Evolutionary conservation across 768 basidiomycete genomes (phyloP).

Genomic region (Harrya chromipes): DNA sequence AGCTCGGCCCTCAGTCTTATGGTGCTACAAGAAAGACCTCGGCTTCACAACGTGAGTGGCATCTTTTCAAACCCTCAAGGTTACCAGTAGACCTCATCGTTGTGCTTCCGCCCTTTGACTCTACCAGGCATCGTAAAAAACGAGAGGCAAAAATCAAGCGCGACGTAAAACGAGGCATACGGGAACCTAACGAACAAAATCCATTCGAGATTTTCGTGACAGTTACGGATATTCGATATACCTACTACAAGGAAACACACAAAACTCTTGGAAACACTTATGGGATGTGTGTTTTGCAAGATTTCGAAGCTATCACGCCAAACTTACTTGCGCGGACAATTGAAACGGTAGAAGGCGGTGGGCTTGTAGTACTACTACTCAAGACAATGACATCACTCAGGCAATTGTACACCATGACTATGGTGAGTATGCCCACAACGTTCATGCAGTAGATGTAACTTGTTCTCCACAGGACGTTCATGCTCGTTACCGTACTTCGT

Average conservation of each 20-base stretch:
- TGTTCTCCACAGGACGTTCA: constrained; percentile 77
- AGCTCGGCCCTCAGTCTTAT: constrained; percentile 86
- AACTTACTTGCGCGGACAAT: constrained; percentile 96
- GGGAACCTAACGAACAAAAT: constrained; percentile 93
- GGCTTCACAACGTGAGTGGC: constrained; percentile 83
- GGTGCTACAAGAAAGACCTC: constrained; percentile 99
- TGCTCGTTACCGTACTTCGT: constrained; percentile 87
- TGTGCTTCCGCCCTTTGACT: neutral
- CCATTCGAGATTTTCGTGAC: constrained; percentile 98
- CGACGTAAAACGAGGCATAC: constrained; percentile 90
- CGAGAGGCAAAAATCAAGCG: constrained; percentile 95
- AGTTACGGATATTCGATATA: constrained; percentile 98
- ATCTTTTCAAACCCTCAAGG: neutral
- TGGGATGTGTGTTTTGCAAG: constrained; percentile 95
- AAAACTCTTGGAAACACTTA: constrained; percentile 97
- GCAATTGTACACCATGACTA: constrained; percentile 91
- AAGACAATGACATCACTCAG: constrained; percentile 93
- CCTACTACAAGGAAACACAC: constrained; percentile 97
- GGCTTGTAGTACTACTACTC: constrained; percentile 80
- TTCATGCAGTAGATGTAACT: neutral
- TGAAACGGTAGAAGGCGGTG: constrained; percentile 97
- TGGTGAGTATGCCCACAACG: constrained; percentile 39
- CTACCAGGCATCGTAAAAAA: constrained; percentile 85
- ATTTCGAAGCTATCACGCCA: constrained; percentile 97
- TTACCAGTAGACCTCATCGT: neutral